Percentiles rank a stretch among this genome's conserved stretches.
Evolutionary conservation across 2,329 filamentous ascomycete genomes (phyloP).

Genomic region (Nemania diffusa): DNA sequence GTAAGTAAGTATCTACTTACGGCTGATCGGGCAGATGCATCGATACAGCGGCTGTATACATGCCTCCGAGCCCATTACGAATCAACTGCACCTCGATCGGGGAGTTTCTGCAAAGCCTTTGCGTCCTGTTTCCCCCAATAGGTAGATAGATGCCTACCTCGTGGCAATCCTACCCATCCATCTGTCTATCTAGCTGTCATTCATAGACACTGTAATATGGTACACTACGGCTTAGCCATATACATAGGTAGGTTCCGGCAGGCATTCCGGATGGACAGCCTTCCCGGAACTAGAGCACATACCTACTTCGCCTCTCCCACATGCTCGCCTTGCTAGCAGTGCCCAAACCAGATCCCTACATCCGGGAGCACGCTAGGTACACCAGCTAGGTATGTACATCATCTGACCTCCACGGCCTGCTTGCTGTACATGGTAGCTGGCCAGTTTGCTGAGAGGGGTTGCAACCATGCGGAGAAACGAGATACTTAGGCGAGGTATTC

Average conservation of each 20-base stretch:
- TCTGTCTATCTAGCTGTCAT: too few relatives aligned
- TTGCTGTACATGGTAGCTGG: neutral
- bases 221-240: neutral
- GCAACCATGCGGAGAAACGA: constrained; percentile 12
- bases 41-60: too few relatives aligned
- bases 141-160: too few relatives aligned
- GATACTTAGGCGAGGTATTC: neutral
- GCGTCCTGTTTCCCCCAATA: too few relatives aligned
- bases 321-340: neutral
- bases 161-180: too few relatives aligned
- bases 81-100: too few relatives aligned
- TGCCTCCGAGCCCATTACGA: too few relatives aligned
- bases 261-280: neutral
- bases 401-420: neutral
- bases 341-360: neutral
- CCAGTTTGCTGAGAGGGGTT: neutral
- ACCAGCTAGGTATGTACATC: neutral
- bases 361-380: neutral
- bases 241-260: neutral
- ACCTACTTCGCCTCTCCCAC: neutral
- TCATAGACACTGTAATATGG: neutral
- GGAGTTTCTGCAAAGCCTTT: too few relatives aligned
- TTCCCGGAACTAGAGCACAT: neutral
- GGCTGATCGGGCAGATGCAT: too few relatives aligned
- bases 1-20: too few relatives aligned